Conservation (phyloP, 164 flowering plant genomes). For the Litsea cubeba region DNA sequence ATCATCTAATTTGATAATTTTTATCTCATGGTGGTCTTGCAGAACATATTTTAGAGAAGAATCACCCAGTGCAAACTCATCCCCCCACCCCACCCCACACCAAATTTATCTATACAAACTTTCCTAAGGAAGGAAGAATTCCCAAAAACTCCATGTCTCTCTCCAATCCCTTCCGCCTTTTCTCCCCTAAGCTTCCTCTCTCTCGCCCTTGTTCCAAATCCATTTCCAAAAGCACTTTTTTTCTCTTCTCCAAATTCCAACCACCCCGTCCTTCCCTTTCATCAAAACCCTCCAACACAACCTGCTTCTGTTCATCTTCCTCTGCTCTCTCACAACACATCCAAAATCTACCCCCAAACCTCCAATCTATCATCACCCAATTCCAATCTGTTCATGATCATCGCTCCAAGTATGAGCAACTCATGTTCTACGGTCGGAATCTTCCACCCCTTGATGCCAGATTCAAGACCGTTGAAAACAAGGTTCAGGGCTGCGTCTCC, state of each 20-base stretch:
- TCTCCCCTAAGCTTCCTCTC: constrained; percentile 31
- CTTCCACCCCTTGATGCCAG: constrained; percentile 48
- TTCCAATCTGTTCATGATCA: constrained; percentile 79
- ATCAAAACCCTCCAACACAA: not conserved
- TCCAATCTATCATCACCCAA: constrained; percentile 72
- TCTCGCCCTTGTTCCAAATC: constrained; percentile 11
- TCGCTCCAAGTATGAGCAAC: constrained; percentile 82
- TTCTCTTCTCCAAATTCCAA: constrained; percentile 16
- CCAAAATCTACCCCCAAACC: constrained; percentile 50
- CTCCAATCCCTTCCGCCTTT: constrained; percentile 33
- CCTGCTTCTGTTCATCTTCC: constrained; percentile 26
- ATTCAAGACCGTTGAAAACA: constrained; percentile 69
- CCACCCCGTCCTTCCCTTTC: constrained; percentile 11
- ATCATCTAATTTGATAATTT: too few relatives aligned
- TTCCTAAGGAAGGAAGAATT: not conserved
- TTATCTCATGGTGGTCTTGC: too few relatives aligned
- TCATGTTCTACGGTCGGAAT: constrained; percentile 63
- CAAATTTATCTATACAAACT: too few relatives aligned
- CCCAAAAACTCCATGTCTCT: constrained; percentile 18
- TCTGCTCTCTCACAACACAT: constrained; percentile 36
- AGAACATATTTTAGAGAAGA: too few relatives aligned
- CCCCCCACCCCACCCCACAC: too few relatives aligned
- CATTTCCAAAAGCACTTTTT: constrained; percentile 16
- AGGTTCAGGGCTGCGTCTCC: constrained; percentile 93
- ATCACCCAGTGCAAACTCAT: too few relatives aligned